These are phyloP conservation scores for Aphanomyces euteiches DNA, from an alignment of 352 stramenopile genomes.

Conservation along the genomic window DNA sequence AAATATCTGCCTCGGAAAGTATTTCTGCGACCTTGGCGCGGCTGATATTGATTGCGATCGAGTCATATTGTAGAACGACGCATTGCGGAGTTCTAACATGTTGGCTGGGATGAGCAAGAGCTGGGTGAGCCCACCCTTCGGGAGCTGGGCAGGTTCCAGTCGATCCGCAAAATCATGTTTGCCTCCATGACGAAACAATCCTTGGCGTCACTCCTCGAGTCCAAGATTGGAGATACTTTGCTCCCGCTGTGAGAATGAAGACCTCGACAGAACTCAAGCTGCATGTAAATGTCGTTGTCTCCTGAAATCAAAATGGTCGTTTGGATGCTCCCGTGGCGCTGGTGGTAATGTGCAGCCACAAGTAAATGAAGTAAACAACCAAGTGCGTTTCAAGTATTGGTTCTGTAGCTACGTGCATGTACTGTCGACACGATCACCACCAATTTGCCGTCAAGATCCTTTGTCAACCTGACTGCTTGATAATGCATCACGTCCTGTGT, in stretches of 20 bases:
- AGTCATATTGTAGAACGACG: too few species aligned
- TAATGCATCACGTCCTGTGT: conserved; percentile 40
- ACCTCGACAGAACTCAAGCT: conserved; percentile 52
- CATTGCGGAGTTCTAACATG: conserved; percentile 68
- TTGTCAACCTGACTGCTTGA: conserved; percentile 52
- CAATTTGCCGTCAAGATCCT: conserved; percentile 45
- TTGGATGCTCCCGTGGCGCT: conserved; percentile 55
- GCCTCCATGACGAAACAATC: conserved; percentile 62
- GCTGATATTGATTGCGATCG: too few species aligned
- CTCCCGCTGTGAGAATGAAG: conserved; percentile 39
- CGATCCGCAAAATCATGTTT: neutral
- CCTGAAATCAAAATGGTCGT: conserved; percentile 62
- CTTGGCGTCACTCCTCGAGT: conserved; percentile 46
- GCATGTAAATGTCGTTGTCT: conserved; percentile 42
- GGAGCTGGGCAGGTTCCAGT: conserved; percentile 50
- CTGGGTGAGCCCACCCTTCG: conserved; percentile 56
- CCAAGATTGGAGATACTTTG: conserved; percentile 46
- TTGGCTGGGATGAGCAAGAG: conserved; percentile 46
- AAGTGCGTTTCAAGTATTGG: conserved; percentile 41
- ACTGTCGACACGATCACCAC: conserved; percentile 6
- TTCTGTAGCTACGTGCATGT: too few species aligned
- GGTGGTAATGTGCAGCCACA: conserved; percentile 62
- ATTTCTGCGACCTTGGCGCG: too few species aligned
- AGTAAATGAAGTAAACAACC: conserved; percentile 43
- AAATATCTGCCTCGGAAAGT: too few species aligned